Conservation (phyloP, 148 eudicot species). For the Nepenthes mirabilis region DNA sequence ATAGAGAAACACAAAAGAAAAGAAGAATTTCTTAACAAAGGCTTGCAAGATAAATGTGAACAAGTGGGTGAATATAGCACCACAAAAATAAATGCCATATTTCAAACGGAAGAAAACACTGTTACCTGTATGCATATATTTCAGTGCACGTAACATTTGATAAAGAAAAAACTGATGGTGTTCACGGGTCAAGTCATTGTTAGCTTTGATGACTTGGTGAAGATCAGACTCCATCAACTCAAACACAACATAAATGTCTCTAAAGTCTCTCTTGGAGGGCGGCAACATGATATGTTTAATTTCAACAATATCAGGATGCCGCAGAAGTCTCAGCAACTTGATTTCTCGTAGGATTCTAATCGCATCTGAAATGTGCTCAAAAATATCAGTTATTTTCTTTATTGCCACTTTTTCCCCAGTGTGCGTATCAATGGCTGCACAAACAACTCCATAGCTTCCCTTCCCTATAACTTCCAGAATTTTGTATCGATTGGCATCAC, state of each 20-base stretch:
- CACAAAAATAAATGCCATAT: not conserved
- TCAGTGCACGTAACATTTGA: conserved; percentile 53
- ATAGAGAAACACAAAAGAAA: not conserved
- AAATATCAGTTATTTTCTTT: conserved; percentile 50
- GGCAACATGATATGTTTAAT: conserved; percentile 61
- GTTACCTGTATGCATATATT: conserved; percentile 55
- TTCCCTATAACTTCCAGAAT: conserved; percentile 53
- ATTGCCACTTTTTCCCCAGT: conserved; percentile 64
- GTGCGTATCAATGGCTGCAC: conserved; percentile 57
- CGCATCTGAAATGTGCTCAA: conserved; percentile 60
- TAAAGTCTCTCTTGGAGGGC: conserved; percentile 51
- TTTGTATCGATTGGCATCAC: conserved; percentile 50
- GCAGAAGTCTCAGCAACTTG: conserved; percentile 47
- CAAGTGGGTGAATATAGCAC: no score
- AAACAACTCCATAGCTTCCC: conserved; percentile 67
- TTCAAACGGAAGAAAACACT: not conserved
- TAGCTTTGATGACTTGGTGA: conserved; percentile 62
- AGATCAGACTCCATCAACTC: conserved; percentile 71
- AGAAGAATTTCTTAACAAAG: not conserved
- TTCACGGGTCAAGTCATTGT: conserved; percentile 55
- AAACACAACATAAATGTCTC: conserved; percentile 57
- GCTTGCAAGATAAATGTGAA: not conserved
- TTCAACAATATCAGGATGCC: conserved; percentile 65
- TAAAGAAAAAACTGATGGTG: conserved; percentile 58
- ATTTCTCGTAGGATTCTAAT: conserved; percentile 57